Conservation (phyloP, 83 land plant genomes). For the Picea abies region DNA sequence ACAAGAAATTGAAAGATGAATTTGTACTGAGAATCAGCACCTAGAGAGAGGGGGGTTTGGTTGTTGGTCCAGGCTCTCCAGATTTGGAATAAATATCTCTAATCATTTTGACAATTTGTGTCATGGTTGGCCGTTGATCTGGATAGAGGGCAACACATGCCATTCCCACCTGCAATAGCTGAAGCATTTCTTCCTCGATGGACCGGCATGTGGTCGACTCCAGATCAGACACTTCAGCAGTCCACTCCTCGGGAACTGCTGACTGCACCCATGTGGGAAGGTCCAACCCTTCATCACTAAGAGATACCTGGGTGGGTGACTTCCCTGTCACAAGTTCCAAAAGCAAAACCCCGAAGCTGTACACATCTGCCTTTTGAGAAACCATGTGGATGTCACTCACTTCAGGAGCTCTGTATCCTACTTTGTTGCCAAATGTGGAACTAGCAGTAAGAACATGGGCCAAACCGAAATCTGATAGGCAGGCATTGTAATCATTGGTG, state of each 20-base stretch:
- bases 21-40: too few species aligned
- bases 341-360: constrained; percentile 58
- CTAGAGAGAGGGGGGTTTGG: too few species aligned
- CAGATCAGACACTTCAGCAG: constrained; percentile 48
- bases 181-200: constrained; percentile 53
- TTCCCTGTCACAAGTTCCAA: constrained; percentile 60
- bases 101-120: constrained; percentile 35
- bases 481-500: constrained; percentile 35
- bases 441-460: constrained; percentile 21
- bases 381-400: constrained; percentile 39
- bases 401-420: constrained; percentile 67
- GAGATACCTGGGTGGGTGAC: constrained; percentile 45
- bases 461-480: constrained; percentile 71
- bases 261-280: constrained; percentile 66
- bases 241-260: constrained; percentile 47
- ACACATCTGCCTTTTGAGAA: constrained; percentile 60
- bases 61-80: too few species aligned
- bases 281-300: constrained; percentile 62
- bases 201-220: constrained; percentile 38
- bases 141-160: constrained; percentile 45
- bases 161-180: constrained; percentile 50
- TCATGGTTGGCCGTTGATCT: constrained; percentile 56
- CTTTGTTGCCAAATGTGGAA: neutral
- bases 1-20: too few species aligned
- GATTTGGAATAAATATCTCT: constrained; percentile 22